Evolutionary conservation across 768 basidiomycete genomes (phyloP).

Genomic region (Epithele typhae): DNA sequence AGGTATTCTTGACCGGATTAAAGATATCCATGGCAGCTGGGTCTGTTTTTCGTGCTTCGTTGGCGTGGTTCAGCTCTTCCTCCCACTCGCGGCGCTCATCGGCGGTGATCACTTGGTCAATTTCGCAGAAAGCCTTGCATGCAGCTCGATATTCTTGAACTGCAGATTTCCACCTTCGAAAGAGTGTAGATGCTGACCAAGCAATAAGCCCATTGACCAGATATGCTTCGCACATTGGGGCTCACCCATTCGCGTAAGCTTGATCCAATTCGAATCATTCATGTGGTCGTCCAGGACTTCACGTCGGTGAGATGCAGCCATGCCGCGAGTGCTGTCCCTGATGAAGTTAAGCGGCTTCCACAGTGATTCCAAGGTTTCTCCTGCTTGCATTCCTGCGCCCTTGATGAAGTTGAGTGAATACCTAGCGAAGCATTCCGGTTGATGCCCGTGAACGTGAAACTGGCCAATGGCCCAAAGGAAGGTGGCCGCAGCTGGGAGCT

Average conservation of each 20-base stretch:
- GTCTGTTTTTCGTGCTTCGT: background rate
- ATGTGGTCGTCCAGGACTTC: slow-evolving; percentile 30
- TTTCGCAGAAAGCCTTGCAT: background rate
- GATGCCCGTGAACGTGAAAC: slow-evolving; percentile 30
- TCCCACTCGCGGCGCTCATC: background rate
- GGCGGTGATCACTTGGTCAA: background rate
- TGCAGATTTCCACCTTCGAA: background rate
- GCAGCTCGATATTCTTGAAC: background rate
- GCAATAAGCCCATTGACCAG: background rate
- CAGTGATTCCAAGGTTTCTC: slow-evolving; percentile 31
- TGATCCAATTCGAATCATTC: slow-evolving; percentile 33
- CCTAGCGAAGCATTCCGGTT: slow-evolving; percentile 19
- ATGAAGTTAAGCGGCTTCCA: slow-evolving; percentile 29
- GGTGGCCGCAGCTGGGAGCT: background rate
- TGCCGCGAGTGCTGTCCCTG: slow-evolving; percentile 18
- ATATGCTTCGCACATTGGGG: too few species aligned
- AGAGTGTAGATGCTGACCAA: background rate
- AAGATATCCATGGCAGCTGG: background rate
- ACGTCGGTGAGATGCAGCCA: slow-evolving; percentile 11
- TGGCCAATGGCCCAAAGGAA: slow-evolving; percentile 21
- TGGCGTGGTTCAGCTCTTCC: background rate
- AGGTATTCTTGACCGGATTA: background rate
- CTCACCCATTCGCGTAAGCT: slow-evolving; percentile 22
- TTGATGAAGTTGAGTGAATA: slow-evolving; percentile 26
- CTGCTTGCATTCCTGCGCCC: slow-evolving; percentile 27